A percentile compares a stretch with the other conserved stretches of the same genome.
phyloP scores from a whole-genome alignment of 345 rosid genomes.

The Pistacia integerrima region DNA sequence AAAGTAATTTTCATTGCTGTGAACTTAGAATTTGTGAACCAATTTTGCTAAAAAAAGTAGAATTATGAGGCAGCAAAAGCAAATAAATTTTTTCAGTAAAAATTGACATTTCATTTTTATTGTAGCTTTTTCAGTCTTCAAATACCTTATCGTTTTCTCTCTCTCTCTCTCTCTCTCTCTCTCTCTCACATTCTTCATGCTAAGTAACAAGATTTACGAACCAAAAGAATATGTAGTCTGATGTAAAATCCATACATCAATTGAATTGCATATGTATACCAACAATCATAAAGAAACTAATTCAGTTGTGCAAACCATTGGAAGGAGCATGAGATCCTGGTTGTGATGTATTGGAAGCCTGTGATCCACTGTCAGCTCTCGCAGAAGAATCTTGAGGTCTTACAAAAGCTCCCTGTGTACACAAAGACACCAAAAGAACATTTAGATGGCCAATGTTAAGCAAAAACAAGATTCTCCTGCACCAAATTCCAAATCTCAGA shows the following conservation, averaged over 20 bases:
- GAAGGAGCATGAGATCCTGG: conserved; percentile 57
- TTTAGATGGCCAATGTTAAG: conserved; percentile 1
- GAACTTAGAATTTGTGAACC: not conserved
- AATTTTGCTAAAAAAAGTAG: not conserved
- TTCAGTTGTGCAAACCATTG: conserved; percentile 50
- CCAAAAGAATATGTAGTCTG: not conserved
- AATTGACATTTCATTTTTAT: not conserved
- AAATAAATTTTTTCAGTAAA: not conserved
- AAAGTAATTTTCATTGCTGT: no score
- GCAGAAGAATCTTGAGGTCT: conserved; percentile 56
- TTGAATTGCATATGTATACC: not conserved
- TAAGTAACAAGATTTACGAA: not conserved
- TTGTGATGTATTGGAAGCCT: conserved; percentile 48
- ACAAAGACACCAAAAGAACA: conserved; percentile 21
- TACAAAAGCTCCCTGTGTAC: conserved; percentile 56
- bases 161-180: not conserved
- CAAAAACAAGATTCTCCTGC: no score
- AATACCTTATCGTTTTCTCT: not conserved
- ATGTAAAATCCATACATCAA: not conserved
- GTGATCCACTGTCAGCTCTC: conserved; percentile 51
- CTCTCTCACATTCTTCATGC: not conserved
- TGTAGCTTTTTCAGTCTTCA: not conserved
- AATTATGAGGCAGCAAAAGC: not conserved
- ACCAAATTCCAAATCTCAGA: no score
- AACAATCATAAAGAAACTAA: not conserved